phyloP scores from a whole-genome alignment of 345 rosid species.

The Gossypium raimondii region DNA sequence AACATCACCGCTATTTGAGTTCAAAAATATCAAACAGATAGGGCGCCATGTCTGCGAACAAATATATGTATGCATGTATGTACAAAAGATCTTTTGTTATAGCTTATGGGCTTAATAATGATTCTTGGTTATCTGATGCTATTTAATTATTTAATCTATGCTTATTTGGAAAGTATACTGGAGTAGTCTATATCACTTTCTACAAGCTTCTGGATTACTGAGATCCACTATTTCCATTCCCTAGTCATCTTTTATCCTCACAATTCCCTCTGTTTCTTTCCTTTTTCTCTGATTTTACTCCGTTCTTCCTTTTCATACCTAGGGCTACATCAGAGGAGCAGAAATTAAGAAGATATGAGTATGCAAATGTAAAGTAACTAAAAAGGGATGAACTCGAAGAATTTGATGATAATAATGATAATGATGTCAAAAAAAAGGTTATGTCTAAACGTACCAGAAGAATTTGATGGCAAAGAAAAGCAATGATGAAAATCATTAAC shows the following conservation, averaged over 20 bases:
- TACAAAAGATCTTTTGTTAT: background rate
- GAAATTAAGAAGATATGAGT: background rate
- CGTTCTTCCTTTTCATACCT: background rate
- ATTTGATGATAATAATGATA: background rate
- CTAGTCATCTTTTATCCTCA: background rate
- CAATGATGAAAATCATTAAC: conserved; percentile 90
- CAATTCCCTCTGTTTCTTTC: background rate
- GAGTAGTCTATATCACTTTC: background rate
- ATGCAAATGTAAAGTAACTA: background rate
- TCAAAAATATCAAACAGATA: background rate
- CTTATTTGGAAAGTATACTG: background rate
- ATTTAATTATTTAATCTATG: background rate
- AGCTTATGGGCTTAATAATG: background rate
- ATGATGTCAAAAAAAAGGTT: background rate
- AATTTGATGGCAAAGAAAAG: conserved; percentile 71
- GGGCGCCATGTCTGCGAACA: background rate
- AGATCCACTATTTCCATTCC: conserved; percentile 8
- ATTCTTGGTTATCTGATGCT: background rate
- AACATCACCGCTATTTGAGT: background rate
- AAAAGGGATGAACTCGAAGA: background rate
- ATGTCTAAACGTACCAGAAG: conserved; percentile 49
- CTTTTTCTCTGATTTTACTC: background rate
- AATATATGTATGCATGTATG: background rate
- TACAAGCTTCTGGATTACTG: background rate
- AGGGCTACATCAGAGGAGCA: no score